Evolutionary conservation across 345 rosid species (phyloP).

Genomic region (Hibiscus syriacus): DNA sequence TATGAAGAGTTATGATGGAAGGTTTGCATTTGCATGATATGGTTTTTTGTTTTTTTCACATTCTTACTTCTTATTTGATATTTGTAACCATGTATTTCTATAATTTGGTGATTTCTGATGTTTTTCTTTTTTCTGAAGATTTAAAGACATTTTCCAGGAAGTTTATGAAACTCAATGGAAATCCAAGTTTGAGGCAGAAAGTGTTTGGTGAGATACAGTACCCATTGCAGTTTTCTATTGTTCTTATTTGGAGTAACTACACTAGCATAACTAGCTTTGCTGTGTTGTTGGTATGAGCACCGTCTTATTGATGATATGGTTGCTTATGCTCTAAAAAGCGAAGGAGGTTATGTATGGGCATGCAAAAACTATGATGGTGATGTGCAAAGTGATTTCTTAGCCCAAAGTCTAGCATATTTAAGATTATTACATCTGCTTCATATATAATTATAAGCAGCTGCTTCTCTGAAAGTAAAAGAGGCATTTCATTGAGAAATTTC

Average conservation of each 20-base stretch:
- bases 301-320: slow-evolving; percentile 98
- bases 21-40: slow-evolving; percentile 30
- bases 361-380: slow-evolving; percentile 98
- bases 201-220: slow-evolving; percentile 61
- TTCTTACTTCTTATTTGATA: neutral
- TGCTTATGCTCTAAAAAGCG: slow-evolving; percentile 87
- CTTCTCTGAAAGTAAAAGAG: neutral
- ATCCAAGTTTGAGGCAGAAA: slow-evolving; percentile 78
- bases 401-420: slow-evolving; percentile 58
- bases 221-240: slow-evolving; percentile 5
- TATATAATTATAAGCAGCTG: neutral
- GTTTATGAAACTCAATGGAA: slow-evolving; percentile 73
- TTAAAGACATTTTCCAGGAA: slow-evolving; percentile 93
- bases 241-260: slow-evolving; percentile 6
- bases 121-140: slow-evolving; percentile 35
- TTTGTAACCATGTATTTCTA: neutral
- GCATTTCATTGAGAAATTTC: neutral
- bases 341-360: slow-evolving; percentile 96
- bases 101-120: neutral
- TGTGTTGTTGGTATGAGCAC: slow-evolving; percentile 72
- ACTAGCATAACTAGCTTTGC: neutral
- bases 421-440: neutral
- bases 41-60: neutral
- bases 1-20: slow-evolving; percentile 90
- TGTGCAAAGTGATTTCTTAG: slow-evolving; percentile 97